Conservation (phyloP, 2,329 filamentous ascomycete species). For the Celoporthe dispersa region DNA sequence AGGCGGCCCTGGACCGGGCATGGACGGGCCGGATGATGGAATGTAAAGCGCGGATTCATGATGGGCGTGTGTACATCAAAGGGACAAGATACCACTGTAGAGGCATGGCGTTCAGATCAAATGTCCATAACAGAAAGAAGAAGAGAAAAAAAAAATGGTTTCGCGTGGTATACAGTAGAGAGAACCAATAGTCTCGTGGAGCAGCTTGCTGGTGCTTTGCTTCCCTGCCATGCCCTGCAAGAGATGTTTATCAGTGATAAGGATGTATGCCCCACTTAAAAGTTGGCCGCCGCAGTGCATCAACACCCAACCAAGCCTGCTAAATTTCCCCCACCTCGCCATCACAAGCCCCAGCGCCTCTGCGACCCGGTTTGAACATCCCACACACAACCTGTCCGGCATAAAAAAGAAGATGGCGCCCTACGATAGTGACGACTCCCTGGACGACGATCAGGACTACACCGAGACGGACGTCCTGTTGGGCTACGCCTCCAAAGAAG, state of each 20-base stretch:
- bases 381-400: neutral
- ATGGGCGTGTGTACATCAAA: constrained; percentile 24
- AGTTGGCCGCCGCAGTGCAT: constrained; percentile 19
- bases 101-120: constrained; percentile 28
- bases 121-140: constrained; percentile 22
- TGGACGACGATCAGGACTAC: constrained; percentile 68
- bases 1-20: constrained; percentile 65
- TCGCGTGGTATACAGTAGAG: constrained; percentile 20
- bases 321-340: constrained; percentile 27
- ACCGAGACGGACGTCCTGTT: constrained; percentile 87
- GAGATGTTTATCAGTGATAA: constrained; percentile 28
- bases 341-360: neutral
- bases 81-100: constrained; percentile 44
- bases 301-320: neutral
- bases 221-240: neutral
- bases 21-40: constrained; percentile 61
- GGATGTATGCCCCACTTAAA: constrained; percentile 24
- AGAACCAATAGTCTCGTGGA: neutral
- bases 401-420: constrained; percentile 59
- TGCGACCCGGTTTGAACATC: constrained; percentile 26
- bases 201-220: neutral
- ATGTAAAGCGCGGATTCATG: constrained; percentile 14
- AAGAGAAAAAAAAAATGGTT: neutral
- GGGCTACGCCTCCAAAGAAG: constrained; percentile 83
- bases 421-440: constrained; percentile 88